phyloP scores from a whole-genome alignment of 768 basidiomycete species.

The Boletus sp. region DNA sequence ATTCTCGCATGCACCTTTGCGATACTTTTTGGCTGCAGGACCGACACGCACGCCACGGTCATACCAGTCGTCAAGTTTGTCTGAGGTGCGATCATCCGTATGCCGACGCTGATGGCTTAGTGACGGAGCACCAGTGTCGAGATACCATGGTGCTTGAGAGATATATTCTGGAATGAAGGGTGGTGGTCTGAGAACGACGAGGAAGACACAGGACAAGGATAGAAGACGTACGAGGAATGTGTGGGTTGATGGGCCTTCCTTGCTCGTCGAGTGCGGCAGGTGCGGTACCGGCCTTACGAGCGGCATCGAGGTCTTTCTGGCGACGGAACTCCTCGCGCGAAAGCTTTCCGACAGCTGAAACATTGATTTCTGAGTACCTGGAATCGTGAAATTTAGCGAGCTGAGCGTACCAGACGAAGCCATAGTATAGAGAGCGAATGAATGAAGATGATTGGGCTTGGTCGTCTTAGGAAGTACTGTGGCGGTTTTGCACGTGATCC shows the following conservation, averaged over 20 bases:
- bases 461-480: neutral
- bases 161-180: slow-evolving; percentile 72
- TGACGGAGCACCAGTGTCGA: slow-evolving; percentile 90
- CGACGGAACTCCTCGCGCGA: slow-evolving; percentile 93
- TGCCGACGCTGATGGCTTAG: slow-evolving; percentile 90
- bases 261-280: slow-evolving; percentile 94
- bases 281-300: slow-evolving; percentile 97
- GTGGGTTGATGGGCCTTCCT: slow-evolving; percentile 95
- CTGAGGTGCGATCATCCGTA: slow-evolving; percentile 49
- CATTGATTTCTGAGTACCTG: neutral
- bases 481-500: slow-evolving; percentile 5
- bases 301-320: slow-evolving; percentile 96
- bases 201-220: neutral
- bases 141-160: slow-evolving; percentile 98
- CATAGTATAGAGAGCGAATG: slow-evolving; percentile 6
- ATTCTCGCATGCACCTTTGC: slow-evolving; percentile 98
- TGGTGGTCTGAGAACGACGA: neutral
- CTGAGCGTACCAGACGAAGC: slow-evolving; percentile 26
- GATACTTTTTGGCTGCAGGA: slow-evolving; percentile 93
- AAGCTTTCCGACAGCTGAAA: slow-evolving; percentile 66
- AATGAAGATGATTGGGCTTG: neutral
- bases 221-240: slow-evolving; percentile 85
- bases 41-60: slow-evolving; percentile 81
- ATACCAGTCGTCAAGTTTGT: slow-evolving; percentile 88
- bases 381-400: neutral